Evolutionary conservation across 75 land plant genomes (phyloP).

Genomic region (Sequoiadendron giganteum): DNA sequence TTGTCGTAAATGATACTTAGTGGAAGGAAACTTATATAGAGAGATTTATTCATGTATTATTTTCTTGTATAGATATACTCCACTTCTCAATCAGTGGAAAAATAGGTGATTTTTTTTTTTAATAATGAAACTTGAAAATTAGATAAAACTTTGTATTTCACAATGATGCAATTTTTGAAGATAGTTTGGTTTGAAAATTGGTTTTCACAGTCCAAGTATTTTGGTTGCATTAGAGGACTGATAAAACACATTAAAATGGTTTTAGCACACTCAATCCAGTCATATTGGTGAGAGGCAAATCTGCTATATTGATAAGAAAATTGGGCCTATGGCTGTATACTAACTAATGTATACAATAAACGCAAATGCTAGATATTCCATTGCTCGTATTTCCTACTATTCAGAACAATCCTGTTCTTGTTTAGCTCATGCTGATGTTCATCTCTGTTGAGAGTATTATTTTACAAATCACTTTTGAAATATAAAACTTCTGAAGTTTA

Average conservation of each 20-base stretch:
- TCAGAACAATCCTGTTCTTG: background rate
- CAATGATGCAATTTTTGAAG: background rate
- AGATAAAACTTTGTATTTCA: background rate
- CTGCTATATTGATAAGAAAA: too few species aligned
- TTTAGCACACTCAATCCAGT: too few species aligned
- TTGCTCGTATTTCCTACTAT: background rate
- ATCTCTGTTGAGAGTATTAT: background rate
- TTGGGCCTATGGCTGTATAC: too few species aligned
- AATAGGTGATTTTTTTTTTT: too few species aligned
- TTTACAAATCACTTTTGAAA: background rate
- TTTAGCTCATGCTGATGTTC: background rate
- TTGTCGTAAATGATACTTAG: background rate
- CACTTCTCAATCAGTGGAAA: background rate
- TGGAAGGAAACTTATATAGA: background rate
- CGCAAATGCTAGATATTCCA: background rate
- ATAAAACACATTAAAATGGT: background rate
- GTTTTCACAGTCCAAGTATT: background rate
- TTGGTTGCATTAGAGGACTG: background rate
- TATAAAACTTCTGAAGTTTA: background rate
- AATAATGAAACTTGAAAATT: background rate
- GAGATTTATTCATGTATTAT: background rate
- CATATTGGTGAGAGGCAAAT: too few species aligned
- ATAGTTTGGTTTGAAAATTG: background rate
- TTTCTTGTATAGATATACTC: background rate
- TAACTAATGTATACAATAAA: too few species aligned